Percentiles rank a stretch among this genome's conserved stretches.
Evolutionary conservation across 805 yeast species (phyloP).

Genomic region (Jamesozyma piceae): DNA sequence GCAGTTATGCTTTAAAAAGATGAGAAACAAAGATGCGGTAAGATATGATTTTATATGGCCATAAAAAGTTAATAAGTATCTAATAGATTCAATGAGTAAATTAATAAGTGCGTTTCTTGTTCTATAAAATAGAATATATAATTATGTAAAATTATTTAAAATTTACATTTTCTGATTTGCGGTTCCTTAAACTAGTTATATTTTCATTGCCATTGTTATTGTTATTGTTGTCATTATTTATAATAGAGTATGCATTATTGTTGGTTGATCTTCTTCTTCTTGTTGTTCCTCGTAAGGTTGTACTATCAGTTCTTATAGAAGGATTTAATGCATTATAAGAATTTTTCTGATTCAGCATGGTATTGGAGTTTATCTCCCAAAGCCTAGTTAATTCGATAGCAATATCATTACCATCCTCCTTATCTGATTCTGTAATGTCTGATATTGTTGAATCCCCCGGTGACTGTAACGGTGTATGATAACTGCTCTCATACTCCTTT

Average conservation of each 20-base stretch:
- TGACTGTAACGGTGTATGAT: slow-evolving; percentile 1
- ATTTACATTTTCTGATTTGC: neutral
- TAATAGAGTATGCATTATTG: neutral
- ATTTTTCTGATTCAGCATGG: too few species aligned
- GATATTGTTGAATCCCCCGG: neutral
- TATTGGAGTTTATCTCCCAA: neutral
- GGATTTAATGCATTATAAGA: neutral
- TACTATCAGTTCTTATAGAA: neutral
- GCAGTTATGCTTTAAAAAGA: too few species aligned
- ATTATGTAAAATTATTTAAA: too few species aligned
- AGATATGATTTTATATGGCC: too few species aligned
- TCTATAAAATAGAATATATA: too few species aligned
- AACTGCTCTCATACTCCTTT: too few species aligned
- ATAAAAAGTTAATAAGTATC: too few species aligned
- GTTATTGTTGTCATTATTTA: neutral
- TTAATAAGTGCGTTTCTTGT: too few species aligned
- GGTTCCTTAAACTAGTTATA: neutral
- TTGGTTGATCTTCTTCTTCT: neutral
- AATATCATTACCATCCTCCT: too few species aligned
- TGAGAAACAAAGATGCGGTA: too few species aligned
- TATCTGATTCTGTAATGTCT: neutral
- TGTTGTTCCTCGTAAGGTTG: neutral
- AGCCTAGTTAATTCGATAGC: neutral
- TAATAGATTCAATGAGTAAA: too few species aligned
- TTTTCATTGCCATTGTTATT: neutral